Conservation (phyloP, 305 asterid species). For the Solanum chacoense region DNA sequence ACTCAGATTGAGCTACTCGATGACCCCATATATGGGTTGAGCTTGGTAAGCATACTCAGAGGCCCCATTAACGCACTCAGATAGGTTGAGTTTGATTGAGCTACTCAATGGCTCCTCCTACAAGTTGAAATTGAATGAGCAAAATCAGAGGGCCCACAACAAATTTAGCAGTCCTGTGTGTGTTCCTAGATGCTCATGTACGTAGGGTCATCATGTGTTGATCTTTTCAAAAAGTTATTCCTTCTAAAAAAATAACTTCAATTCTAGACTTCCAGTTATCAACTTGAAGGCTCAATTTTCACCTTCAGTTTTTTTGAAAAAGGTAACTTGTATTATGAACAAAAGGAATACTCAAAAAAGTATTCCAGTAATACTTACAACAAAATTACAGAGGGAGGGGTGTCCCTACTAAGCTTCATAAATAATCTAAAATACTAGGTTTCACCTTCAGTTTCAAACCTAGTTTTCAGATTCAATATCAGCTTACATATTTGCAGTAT, state of each 20-base stretch:
- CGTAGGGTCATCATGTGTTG: neutral
- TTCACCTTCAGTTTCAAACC: neutral
- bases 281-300: neutral
- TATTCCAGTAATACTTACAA: too few relatives aligned
- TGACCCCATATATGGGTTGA: neutral
- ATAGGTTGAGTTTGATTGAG: neutral
- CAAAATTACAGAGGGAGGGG: too few relatives aligned
- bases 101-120: neutral
- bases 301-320: neutral
- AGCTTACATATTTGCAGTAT: neutral
- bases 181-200: neutral
- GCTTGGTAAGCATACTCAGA: neutral
- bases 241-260: neutral
- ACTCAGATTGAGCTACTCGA: neutral
- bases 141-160: neutral
- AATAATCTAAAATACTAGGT: neutral
- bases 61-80: neutral
- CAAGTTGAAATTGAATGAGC: neutral
- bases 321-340: too few relatives aligned
- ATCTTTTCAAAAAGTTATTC: neutral
- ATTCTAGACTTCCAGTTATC: neutral
- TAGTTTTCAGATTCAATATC: neutral
- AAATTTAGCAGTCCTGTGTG: neutral
- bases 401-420: too few relatives aligned
- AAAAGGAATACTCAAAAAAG: too few relatives aligned